Evolutionary conservation across 345 rosid species (phyloP).

Genomic region (Eucalyptus marginata): DNA sequence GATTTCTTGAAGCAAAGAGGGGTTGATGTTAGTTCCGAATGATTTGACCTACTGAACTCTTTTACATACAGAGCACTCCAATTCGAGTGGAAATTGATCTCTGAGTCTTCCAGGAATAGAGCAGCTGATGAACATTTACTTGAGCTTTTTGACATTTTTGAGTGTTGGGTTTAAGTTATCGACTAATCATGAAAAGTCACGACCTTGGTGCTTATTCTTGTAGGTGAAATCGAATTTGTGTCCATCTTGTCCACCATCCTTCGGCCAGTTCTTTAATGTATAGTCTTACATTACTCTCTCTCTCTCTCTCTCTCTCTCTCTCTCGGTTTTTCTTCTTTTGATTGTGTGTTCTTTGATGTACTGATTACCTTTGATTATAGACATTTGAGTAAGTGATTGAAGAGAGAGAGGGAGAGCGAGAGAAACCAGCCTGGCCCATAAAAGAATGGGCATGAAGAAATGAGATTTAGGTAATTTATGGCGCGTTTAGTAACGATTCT

Average conservation of each 20-base stretch:
- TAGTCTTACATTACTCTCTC: not conserved
- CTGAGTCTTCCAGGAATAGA: not conserved
- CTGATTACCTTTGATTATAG: not conserved
- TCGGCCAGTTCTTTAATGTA: not conserved
- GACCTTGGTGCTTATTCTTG: not conserved
- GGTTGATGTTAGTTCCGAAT: slow-evolving; percentile 45
- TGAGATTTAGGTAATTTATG: not conserved
- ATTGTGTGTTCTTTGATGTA: not conserved
- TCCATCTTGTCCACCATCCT: not conserved
- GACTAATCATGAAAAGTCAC: not conserved
- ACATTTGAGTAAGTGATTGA: not conserved
- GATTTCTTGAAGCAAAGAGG: slow-evolving; percentile 55
- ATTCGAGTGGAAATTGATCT: not conserved
- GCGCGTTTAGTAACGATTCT: too few species aligned
- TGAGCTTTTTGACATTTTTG: not conserved
- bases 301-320: not conserved
- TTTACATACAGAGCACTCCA: not conserved
- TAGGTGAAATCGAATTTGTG: not conserved
- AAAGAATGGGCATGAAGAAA: not conserved
- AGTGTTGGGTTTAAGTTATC: not conserved
- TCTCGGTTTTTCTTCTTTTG: not conserved
- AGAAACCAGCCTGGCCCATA: not conserved
- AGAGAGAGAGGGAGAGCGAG: not conserved
- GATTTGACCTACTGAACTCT: not conserved
- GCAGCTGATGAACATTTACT: not conserved